phyloP scores from a whole-genome alignment of 495 filamentous ascomycete genomes.

The Melanomma pulvis-pyrius region DNA sequence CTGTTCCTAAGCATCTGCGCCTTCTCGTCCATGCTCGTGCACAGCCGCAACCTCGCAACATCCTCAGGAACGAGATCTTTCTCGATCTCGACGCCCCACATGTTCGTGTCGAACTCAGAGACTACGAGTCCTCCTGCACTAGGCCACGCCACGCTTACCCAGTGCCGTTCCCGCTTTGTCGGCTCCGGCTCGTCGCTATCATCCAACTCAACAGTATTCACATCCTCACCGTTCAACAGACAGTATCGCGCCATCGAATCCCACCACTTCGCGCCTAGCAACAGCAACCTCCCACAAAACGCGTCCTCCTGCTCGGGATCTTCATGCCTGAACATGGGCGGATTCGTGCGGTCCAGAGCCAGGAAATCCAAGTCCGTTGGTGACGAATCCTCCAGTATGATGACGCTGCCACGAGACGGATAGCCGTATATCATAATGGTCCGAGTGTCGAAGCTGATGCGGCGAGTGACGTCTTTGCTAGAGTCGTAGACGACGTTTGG shows the following conservation, averaged over 20 bases:
- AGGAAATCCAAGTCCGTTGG: slow-evolving; percentile 31
- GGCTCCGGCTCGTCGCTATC: slow-evolving; percentile 15
- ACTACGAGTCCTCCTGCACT: slow-evolving; percentile 20
- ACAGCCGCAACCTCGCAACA: slow-evolving; percentile 22
- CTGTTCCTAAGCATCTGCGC: slow-evolving; percentile 22
- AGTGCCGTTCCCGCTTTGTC: slow-evolving; percentile 15
- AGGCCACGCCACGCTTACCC: slow-evolving; percentile 27
- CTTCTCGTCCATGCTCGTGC: slow-evolving; percentile 20
- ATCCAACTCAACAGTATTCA: slow-evolving; percentile 9
- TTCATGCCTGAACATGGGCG: background rate
- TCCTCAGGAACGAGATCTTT: slow-evolving; percentile 11
- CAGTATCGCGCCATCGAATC: slow-evolving; percentile 24
- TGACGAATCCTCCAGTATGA: slow-evolving; percentile 23
- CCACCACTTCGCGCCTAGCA: slow-evolving; percentile 39
- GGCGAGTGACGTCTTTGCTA: slow-evolving; percentile 13
- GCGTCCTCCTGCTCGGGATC: slow-evolving; percentile 25
- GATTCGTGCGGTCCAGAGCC: slow-evolving; percentile 13
- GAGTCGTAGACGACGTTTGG: slow-evolving; percentile 9
- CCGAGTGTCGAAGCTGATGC: slow-evolving; percentile 1
- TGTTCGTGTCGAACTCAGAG: slow-evolving; percentile 21
- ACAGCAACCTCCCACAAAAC: slow-evolving; percentile 32
- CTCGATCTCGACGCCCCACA: slow-evolving; percentile 5
- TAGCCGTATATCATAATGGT: slow-evolving; percentile 17
- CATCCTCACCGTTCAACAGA: background rate
- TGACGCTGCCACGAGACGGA: slow-evolving; percentile 31